Conservation (phyloP, 495 filamentous ascomycete species). For the Lineolata rhizophorae region DNA sequence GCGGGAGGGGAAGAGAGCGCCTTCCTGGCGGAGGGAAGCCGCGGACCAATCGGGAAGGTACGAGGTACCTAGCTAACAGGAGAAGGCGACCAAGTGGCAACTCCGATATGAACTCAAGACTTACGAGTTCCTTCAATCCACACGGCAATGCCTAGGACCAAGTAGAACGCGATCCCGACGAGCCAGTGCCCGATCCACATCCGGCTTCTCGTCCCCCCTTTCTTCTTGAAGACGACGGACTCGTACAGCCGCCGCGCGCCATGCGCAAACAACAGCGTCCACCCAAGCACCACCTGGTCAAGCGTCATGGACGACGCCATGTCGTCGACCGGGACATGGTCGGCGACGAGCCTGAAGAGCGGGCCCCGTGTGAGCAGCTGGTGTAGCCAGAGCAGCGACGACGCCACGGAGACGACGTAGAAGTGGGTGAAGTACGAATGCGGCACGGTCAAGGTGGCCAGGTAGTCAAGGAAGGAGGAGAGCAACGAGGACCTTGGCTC, state of each 20-base stretch:
- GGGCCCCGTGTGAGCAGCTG: constrained; percentile 40
- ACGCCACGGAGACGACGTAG: constrained; percentile 49
- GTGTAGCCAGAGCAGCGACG: constrained; percentile 52
- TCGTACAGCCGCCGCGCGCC: constrained; percentile 56
- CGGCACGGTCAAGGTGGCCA: constrained; percentile 40
- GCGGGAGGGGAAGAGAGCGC: background rate
- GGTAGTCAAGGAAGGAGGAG: constrained; percentile 23
- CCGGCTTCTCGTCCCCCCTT: constrained; percentile 37
- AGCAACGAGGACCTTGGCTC: constrained; percentile 1
- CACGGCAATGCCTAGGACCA: constrained; percentile 42
- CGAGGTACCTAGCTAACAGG: no score
- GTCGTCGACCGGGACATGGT: background rate
- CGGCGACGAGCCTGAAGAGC: constrained; percentile 23
- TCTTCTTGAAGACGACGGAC: constrained; percentile 35
- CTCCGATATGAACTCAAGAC: constrained; percentile 1
- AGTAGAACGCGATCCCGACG: constrained; percentile 59
- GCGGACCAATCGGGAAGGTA: background rate
- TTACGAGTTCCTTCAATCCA: constrained; percentile 76
- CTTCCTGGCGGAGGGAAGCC: background rate
- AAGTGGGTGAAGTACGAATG: constrained; percentile 79
- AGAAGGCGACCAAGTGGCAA: background rate
- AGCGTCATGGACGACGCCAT: no score
- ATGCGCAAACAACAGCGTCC: constrained; percentile 53
- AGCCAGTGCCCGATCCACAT: constrained; percentile 79
- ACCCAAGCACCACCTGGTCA: constrained; percentile 49